Evolutionary conservation across 495 filamentous ascomycete genomes (phyloP).

Genomic region (Penicillium coprophilum): DNA sequence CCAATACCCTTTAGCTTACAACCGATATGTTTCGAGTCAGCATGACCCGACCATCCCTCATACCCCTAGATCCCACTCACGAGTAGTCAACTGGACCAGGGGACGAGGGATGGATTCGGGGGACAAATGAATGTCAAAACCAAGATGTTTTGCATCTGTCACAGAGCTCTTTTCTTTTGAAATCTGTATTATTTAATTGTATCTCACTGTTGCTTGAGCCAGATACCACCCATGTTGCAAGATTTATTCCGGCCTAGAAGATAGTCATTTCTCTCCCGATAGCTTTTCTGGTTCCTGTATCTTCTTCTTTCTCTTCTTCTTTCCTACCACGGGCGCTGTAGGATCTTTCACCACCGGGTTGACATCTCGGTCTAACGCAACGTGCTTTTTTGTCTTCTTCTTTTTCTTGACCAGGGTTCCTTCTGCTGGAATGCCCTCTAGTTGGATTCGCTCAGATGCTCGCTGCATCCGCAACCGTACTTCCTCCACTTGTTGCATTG

Average conservation of each 20-base stretch:
- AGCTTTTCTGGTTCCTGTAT: conserved; percentile 5
- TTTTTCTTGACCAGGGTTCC: conserved; percentile 78
- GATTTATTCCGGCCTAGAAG: neutral
- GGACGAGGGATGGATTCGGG: neutral
- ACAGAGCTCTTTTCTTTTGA: neutral
- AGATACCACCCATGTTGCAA: conserved; percentile 5
- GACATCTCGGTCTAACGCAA: neutral
- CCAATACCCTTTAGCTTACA: conserved; percentile 4
- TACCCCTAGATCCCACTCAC: neutral
- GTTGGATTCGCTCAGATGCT: conserved; percentile 76
- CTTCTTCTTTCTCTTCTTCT: conserved; percentile 23
- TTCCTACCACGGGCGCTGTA: neutral
- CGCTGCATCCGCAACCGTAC: conserved; percentile 88
- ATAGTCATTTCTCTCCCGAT: conserved; percentile 4
- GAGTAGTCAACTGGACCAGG: neutral
- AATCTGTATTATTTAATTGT: conserved; percentile 10
- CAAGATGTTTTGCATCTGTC: neutral
- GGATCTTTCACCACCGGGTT: neutral
- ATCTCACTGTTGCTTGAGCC: conserved; percentile 3
- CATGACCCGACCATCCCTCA: neutral
- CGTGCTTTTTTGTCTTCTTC: conserved; percentile 49
- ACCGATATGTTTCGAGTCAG: conserved; percentile 1
- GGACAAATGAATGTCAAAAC: neutral
- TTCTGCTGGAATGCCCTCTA: conserved; percentile 66
- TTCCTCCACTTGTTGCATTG: conserved; percentile 81